A percentile compares a stretch with the other conserved stretches of the same genome.
phyloP scores from a whole-genome alignment of 2,329 filamentous ascomycete species.

The Pestalotiopsis sp. region DNA sequence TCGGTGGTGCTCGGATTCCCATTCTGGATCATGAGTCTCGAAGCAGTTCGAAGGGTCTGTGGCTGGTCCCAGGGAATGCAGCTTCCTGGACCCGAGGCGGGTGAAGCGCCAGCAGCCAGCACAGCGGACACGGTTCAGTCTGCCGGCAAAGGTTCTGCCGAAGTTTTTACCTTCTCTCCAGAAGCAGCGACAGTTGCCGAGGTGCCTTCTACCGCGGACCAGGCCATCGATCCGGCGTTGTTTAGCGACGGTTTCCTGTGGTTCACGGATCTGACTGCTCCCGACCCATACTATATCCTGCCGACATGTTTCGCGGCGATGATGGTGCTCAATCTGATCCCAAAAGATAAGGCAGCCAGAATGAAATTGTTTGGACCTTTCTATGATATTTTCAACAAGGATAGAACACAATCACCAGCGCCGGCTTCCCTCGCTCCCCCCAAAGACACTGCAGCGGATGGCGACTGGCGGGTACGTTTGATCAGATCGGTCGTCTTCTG shows the following conservation, averaged over 20 bases:
- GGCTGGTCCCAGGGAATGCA: conserved; percentile 39
- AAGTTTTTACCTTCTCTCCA: background rate
- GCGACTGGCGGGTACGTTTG: background rate
- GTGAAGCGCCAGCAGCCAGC: conserved; percentile 18
- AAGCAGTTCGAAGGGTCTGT: conserved; percentile 51
- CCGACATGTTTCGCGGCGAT: conserved; percentile 43
- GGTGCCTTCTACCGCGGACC: conserved; percentile 14
- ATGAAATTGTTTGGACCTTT: background rate
- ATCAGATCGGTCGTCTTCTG: background rate
- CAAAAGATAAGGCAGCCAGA: conserved; percentile 25
- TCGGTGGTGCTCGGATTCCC: conserved; percentile 43
- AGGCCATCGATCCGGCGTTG: conserved; percentile 41
- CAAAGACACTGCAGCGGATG: background rate
- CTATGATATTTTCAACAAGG: background rate
- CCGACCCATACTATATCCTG: conserved; percentile 54
- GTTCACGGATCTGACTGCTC: conserved; percentile 56
- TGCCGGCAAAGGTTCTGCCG: background rate
- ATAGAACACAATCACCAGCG: background rate
- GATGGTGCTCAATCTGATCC: conserved; percentile 37
- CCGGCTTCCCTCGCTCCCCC: background rate
- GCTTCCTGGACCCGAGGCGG: conserved; percentile 19
- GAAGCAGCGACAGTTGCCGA: conserved; percentile 22
- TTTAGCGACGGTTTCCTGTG: conserved; percentile 54
- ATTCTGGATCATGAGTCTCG: conserved; percentile 53
- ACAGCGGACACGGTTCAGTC: conserved; percentile 2